These are phyloP conservation scores for Trichophyton verrucosum DNA, from an alignment of 2,329 filamentous ascomycete species.

Conservation along the genomic window DNA sequence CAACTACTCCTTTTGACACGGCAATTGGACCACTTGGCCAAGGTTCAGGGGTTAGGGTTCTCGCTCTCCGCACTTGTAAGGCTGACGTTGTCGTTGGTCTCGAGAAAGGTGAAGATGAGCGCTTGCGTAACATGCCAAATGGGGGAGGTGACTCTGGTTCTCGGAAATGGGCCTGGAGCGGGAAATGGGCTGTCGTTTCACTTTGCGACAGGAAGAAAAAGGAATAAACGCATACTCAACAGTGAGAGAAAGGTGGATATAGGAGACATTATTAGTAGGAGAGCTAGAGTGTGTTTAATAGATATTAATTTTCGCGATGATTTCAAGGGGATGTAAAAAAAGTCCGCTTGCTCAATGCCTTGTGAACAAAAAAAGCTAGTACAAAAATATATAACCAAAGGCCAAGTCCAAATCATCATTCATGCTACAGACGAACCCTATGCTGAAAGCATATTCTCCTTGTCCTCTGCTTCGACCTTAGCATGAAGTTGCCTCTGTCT, in stretches of 20 bases:
- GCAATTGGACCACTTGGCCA: constrained; percentile 79
- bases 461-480: constrained; percentile 17
- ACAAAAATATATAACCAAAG: background rate
- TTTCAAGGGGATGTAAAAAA: background rate
- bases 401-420: background rate
- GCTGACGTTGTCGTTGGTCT: constrained; percentile 89
- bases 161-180: constrained; percentile 86
- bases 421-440: background rate
- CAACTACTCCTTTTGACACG: constrained; percentile 71
- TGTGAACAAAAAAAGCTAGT: background rate
- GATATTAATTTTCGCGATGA: background rate
- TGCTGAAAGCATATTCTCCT: constrained; percentile 21
- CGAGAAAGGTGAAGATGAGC: constrained; percentile 69
- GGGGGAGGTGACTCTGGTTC: constrained; percentile 58
- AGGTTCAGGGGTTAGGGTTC: constrained; percentile 66
- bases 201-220: constrained; percentile 57
- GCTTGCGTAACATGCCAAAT: constrained; percentile 53
- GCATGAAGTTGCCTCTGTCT: constrained; percentile 20
- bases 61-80: constrained; percentile 89
- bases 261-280: too few relatives aligned
- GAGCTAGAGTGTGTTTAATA: background rate
- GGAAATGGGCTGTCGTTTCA: constrained; percentile 92
- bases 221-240: background rate
- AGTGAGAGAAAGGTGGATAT: background rate
- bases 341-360: background rate